Evolutionary conservation across 768 basidiomycete genomes (phyloP), one percentile per base, ranked within the genome.

Genomic region (Boletellus sp.): DNA sequence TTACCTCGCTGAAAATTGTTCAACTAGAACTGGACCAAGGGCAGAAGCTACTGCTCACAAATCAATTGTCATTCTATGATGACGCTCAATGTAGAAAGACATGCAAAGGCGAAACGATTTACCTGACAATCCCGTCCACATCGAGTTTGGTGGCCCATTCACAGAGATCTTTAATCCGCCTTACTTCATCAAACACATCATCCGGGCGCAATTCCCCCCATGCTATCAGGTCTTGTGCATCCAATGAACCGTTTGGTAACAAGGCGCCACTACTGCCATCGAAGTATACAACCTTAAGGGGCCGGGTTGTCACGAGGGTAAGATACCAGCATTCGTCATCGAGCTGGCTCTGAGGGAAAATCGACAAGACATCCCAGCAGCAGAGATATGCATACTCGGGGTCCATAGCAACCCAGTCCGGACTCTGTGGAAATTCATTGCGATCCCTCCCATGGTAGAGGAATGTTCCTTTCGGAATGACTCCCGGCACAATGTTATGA

Each of bases 211-310:
- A 24, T 26, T 45, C 16, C 5, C 44, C 44, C 44, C 75, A 80
- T 17, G 55, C 47, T 6, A 79, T 16, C 12, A 79, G 59, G 48
- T 79, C 78, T 48, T 80, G 79, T 12, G 64, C 70, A 45, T 79
- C 75, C 67, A 79, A 51, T 6, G 73, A 47, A 0, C 78, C 78
- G 62, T 50, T 76, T 77, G 1, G 69, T 5, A 43, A 8, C 3
- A 23, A 34, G 4, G 20, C 73, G 0, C 73, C 78, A 45, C 78
- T 77, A 36, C 65, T 76, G 0, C 78, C 78, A 45, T 81, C 79
- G 33, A 80, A 80, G 51, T 80, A 79, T 9, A 80, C 45, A 3
- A 80, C 59, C 31, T 73, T 74, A 31, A 80, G 58, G 1, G 75
- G 59, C 19, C 63, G 54, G 19, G 53, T 65, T 9, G 58, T 38